A percentile compares a stretch with the other conserved stretches of the same genome.
Evolutionary conservation across 148 eudicot genomes (phyloP).

Genomic region (Fagopyrum esculentum): DNA sequence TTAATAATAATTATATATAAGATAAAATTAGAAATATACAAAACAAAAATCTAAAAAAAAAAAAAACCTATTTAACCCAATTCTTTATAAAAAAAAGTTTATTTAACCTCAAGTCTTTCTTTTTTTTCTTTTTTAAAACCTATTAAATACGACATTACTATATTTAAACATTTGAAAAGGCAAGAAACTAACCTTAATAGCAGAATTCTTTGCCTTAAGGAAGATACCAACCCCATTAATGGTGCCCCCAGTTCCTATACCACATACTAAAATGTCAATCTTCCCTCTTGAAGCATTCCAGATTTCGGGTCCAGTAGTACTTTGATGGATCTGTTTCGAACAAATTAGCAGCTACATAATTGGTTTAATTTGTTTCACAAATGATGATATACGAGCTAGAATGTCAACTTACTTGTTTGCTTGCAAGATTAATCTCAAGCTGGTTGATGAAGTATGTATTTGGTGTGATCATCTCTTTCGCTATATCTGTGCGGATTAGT

Average conservation of each 20-base stretch:
- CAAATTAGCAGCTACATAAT: background rate
- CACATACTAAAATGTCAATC: slow-evolving; percentile 63
- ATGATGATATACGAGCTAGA: no score
- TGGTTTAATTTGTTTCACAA: no score
- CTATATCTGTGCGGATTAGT: slow-evolving; percentile 42
- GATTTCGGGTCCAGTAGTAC: slow-evolving; percentile 88
- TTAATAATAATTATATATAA: no score
- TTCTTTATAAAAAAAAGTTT: no score
- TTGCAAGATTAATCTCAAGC: slow-evolving; percentile 59
- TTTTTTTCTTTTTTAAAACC: no score
- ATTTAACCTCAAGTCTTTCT: no score
- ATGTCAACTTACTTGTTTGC: slow-evolving; percentile 42
- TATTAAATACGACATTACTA: no score
- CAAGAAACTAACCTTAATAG: slow-evolving; percentile 57
- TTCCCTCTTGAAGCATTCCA: slow-evolving; percentile 64
- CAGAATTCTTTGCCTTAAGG: slow-evolving; percentile 69
- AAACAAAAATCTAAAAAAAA: no score
- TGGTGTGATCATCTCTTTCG: slow-evolving; percentile 54
- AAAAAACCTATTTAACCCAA: no score
- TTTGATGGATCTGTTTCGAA: slow-evolving; percentile 51
- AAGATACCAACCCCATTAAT: slow-evolving; percentile 65
- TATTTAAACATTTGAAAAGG: no score
- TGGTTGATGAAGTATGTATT: slow-evolving; percentile 46
- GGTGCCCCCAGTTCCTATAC: slow-evolving; percentile 86
- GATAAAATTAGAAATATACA: no score